Conservation (phyloP, 2,329 filamentous ascomycete genomes). For the Pyrenochaeta sp. region DNA sequence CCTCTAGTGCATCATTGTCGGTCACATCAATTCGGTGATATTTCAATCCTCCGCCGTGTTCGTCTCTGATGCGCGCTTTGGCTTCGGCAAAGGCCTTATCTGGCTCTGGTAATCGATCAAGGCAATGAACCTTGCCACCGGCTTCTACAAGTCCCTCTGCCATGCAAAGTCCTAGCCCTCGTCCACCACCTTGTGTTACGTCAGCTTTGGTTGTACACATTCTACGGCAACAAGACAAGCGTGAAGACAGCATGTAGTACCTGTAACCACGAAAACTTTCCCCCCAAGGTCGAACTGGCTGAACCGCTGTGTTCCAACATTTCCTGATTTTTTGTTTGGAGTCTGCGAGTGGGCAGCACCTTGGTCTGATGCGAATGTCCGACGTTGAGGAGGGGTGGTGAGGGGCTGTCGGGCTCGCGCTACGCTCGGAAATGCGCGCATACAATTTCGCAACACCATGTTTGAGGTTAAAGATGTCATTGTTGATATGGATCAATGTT, state of each 20-base stretch:
- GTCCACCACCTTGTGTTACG: constrained; percentile 66
- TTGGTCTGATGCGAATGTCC: constrained; percentile 15
- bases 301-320: constrained; percentile 24
- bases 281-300: constrained; percentile 41
- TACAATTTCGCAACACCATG: constrained; percentile 12
- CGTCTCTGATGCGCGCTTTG: constrained; percentile 65
- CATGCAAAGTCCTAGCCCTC: constrained; percentile 75
- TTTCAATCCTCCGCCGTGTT: constrained; percentile 69
- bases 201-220: constrained; percentile 41
- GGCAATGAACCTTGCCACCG: constrained; percentile 73
- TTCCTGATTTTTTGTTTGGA: constrained; percentile 28
- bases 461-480: constrained; percentile 23
- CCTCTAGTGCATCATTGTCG: constrained; percentile 71
- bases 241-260: constrained; percentile 70
- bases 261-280: constrained; percentile 62
- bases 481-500: background rate
- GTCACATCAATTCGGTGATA: constrained; percentile 84
- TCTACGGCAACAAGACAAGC: constrained; percentile 27
- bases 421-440: constrained; percentile 4
- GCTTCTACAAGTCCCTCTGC: constrained; percentile 77
- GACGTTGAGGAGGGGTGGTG: constrained; percentile 10
- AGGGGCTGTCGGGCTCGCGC: constrained; percentile 8
- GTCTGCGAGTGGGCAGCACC: constrained; percentile 18
- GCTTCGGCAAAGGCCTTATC: constrained; percentile 69
- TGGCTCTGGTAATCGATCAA: constrained; percentile 67